Evolutionary conservation across 2,329 filamentous ascomycete species (phyloP).

Genomic region (Stagonosporopsis chrysanthemi): DNA sequence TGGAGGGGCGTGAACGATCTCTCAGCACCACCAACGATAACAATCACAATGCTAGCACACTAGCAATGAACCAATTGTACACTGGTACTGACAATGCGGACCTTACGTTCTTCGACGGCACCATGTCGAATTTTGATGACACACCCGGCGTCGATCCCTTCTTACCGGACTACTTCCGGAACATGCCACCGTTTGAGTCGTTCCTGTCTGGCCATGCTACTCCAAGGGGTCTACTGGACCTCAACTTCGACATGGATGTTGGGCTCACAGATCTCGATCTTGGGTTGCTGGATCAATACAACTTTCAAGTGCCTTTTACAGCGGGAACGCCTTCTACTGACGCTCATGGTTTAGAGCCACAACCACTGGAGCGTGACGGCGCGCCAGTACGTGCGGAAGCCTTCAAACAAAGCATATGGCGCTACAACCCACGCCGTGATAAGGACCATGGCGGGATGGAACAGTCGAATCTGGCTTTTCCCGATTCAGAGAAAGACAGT

Average conservation of each 20-base stretch:
- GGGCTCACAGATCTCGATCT: slow-evolving; percentile 56
- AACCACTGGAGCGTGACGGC: slow-evolving; percentile 28
- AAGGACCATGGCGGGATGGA: slow-evolving; percentile 37
- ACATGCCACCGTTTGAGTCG: slow-evolving; percentile 40
- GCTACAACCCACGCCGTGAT: slow-evolving; percentile 50
- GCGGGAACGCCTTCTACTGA: slow-evolving; percentile 37
- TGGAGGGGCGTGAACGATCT: background rate
- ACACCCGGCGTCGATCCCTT: slow-evolving; percentile 28
- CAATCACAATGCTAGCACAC: slow-evolving; percentile 12
- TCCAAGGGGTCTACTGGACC: slow-evolving; percentile 55
- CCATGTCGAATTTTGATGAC: slow-evolving; percentile 23
- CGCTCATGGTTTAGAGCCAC: slow-evolving; percentile 25
- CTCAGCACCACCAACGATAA: slow-evolving; percentile 4
- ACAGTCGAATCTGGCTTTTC: slow-evolving; percentile 50
- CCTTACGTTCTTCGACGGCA: slow-evolving; percentile 26
- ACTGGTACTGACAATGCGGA: slow-evolving; percentile 10
- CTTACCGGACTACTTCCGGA: slow-evolving; percentile 40
- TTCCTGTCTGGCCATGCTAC: slow-evolving; percentile 51
- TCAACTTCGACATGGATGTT: slow-evolving; percentile 55
- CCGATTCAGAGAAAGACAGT: slow-evolving; percentile 42
- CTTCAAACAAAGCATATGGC: slow-evolving; percentile 56
- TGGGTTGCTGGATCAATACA: slow-evolving; percentile 55
- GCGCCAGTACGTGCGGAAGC: slow-evolving; percentile 38
- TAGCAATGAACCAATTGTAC: slow-evolving; percentile 18
- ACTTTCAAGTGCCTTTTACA: slow-evolving; percentile 54